Evolutionary conservation across 176 grass and related monocot genomes (phyloP).

Genomic region (Echinochloa phyllopogon): DNA sequence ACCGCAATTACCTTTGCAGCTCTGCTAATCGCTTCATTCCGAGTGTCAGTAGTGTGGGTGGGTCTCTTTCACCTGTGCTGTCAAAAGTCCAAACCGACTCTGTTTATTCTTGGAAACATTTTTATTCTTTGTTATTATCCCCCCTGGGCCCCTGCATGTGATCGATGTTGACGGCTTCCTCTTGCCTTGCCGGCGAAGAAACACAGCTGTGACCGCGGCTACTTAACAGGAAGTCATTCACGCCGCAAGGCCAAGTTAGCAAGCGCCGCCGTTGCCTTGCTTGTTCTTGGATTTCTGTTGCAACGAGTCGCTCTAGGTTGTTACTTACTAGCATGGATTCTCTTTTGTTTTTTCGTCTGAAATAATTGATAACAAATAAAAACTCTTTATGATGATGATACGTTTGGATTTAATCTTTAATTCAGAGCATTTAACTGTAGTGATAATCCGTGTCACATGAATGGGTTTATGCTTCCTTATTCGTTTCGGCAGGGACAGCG

Average conservation of each 20-base stretch:
- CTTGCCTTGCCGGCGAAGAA: conserved; percentile 56
- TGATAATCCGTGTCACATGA: neutral
- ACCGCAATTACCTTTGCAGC: too few species aligned
- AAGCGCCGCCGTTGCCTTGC: neutral
- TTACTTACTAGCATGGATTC: neutral
- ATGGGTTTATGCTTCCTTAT: conserved; percentile 21
- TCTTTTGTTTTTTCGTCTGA: neutral
- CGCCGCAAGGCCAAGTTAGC: neutral
- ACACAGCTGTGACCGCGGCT: conserved; percentile 18
- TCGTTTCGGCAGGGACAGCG: conserved; percentile 32
- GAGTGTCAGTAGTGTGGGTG: neutral
- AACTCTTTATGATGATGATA: neutral
- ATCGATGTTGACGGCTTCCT: neutral
- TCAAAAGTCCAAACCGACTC: conserved; percentile 22
- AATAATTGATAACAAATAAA: neutral
- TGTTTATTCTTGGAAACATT: conserved; percentile 8
- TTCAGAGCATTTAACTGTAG: neutral
- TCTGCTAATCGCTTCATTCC: neutral
- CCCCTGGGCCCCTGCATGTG: neutral
- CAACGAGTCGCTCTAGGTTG: conserved; percentile 21
- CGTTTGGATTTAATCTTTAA: neutral
- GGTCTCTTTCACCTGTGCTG: conserved; percentile 33
- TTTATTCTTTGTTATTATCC: neutral
- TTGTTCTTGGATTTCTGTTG: conserved; percentile 6
- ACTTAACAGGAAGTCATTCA: conserved; percentile 34